These are phyloP conservation scores for Iris pallida DNA, from an alignment of 116 monocot species.

Conservation along the genomic window DNA sequence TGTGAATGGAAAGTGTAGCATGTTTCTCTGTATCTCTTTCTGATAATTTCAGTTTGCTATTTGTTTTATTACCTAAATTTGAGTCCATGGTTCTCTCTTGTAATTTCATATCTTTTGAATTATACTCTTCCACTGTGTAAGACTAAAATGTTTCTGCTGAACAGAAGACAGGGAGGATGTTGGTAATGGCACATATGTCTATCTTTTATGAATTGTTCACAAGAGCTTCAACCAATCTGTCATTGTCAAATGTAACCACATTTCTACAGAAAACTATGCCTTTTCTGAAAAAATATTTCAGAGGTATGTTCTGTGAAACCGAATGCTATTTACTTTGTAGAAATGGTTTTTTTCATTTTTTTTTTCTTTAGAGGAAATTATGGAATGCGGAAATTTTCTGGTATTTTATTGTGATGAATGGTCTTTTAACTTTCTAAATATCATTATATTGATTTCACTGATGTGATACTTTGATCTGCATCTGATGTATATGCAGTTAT, in stretches of 20 bases:
- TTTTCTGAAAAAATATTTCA: constrained; percentile 32
- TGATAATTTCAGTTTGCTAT: background rate
- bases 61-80: background rate
- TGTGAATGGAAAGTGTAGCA: constrained; percentile 5
- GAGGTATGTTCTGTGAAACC: constrained; percentile 19
- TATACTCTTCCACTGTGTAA: background rate
- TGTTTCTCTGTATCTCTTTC: background rate
- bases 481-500: too few relatives aligned
- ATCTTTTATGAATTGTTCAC: constrained; percentile 41
- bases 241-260: constrained; percentile 42
- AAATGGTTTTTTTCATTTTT: background rate
- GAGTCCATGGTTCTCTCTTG: background rate
- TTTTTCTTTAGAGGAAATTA: background rate
- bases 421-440: too few relatives aligned
- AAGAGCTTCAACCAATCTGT: constrained; percentile 42
- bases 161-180: constrained; percentile 39
- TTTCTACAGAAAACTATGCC: constrained; percentile 46
- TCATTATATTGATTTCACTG: too few relatives aligned
- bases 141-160: background rate
- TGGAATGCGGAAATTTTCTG: background rate
- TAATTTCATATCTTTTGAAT: background rate
- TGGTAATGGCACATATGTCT: constrained; percentile 52
- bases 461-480: too few relatives aligned
- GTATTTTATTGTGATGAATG: too few relatives aligned
- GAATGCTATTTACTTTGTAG: background rate